Evolutionary conservation across 805 yeast species (phyloP).

Genomic region (Komagataella pastoris): DNA sequence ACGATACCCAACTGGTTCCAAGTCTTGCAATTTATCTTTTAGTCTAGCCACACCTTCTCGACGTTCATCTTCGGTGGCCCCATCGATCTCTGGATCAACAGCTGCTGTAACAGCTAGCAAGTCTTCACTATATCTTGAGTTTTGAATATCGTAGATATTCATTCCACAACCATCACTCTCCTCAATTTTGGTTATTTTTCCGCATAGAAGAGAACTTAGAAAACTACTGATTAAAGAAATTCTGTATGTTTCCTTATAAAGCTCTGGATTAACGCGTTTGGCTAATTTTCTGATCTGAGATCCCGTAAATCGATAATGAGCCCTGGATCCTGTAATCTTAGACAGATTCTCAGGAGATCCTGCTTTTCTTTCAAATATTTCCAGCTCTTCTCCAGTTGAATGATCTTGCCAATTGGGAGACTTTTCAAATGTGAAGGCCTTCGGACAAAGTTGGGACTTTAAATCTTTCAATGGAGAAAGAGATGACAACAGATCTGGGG

Average conservation of each 20-base stretch:
- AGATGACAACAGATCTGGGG: conserved; percentile 23
- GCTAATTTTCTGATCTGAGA: conserved; percentile 75
- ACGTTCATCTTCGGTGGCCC: conserved; percentile 12
- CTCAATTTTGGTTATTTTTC: conserved; percentile 52
- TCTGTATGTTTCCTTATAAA: conserved; percentile 41
- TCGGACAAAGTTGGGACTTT: conserved; percentile 29
- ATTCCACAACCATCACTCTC: conserved; percentile 89
- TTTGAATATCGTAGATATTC: conserved; percentile 69
- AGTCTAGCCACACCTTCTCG: conserved; percentile 25
- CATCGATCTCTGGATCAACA: conserved; percentile 29
- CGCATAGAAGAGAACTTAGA: conserved; percentile 57
- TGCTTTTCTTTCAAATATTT: conserved; percentile 40
- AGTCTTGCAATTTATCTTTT: conserved; percentile 36
- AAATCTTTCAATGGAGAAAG: conserved; percentile 23
- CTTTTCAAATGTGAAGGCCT: conserved; percentile 44
- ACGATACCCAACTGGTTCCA: conserved; percentile 34
- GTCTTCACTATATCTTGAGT: conserved; percentile 39
- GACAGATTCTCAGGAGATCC: conserved; percentile 56
- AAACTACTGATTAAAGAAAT: conserved; percentile 74
- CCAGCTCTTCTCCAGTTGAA: conserved; percentile 61
- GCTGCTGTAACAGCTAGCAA: conserved; percentile 44
- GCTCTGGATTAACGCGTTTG: conserved; percentile 32
- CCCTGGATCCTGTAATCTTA: conserved; percentile 66
- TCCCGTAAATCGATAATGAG: conserved; percentile 85
- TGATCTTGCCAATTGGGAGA: conserved; percentile 97